Evolutionary conservation across 768 basidiomycete genomes (phyloP).

Genomic region (Porpolomopsis calyptriformis): DNA sequence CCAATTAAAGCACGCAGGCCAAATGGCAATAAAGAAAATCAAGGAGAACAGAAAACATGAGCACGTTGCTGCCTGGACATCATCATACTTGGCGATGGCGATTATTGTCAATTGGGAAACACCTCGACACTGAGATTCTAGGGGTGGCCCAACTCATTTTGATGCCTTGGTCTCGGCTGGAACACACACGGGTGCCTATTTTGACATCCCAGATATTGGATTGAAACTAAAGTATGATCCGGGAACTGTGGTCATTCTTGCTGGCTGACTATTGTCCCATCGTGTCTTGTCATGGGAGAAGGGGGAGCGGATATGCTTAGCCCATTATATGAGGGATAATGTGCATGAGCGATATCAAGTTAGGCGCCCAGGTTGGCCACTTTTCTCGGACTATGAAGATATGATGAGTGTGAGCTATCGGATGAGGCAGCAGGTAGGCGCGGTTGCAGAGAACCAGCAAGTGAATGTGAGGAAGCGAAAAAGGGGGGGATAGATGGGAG

Average conservation of each 20-base stretch:
- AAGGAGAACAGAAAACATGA: not conserved
- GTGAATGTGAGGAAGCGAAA: too few relatives aligned
- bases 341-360: not conserved
- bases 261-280: not conserved
- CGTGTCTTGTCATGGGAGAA: not conserved
- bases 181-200: not conserved
- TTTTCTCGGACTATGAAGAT: not conserved
- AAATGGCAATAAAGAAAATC: not conserved
- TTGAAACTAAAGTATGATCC: not conserved
- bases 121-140: not conserved
- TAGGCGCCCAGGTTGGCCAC: not conserved
- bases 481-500: too few relatives aligned
- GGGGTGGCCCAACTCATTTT: not conserved
- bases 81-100: not conserved
- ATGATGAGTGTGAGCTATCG: not conserved
- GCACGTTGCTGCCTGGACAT: not conserved
- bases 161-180: not conserved
- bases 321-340: not conserved
- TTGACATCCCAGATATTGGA: not conserved
- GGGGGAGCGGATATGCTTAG: not conserved
- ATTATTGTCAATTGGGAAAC: not conserved
- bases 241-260: not conserved
- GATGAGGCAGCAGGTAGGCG: not conserved
- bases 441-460: too few relatives aligned
- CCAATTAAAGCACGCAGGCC: not conserved